Percentiles rank a stretch among this genome's conserved stretches.
phyloP scores from a whole-genome alignment of 768 basidiomycete species.

The Mycena epipterygia region DNA sequence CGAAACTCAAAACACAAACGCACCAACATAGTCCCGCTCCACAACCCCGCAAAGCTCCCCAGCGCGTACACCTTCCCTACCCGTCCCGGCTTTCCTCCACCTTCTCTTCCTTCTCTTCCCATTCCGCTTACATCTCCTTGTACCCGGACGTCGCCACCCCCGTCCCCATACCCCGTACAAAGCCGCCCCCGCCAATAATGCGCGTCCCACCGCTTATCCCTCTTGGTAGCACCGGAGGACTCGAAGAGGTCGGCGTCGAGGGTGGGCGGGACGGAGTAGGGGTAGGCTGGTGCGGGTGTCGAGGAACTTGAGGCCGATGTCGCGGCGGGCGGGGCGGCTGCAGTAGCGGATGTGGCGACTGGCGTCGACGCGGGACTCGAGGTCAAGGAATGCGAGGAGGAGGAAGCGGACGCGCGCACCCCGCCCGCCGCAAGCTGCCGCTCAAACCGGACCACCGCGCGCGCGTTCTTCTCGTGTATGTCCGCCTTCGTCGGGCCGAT shows the following conservation, averaged over 20 bases:
- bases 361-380: not conserved
- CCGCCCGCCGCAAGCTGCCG: not conserved
- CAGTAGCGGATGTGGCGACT: not conserved
- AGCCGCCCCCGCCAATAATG: slow-evolving; percentile 15
- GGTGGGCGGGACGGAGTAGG: too few species aligned
- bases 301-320: too few species aligned
- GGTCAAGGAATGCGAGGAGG: not conserved
- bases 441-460: slow-evolving; percentile 49
- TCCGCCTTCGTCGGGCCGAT: slow-evolving; percentile 58
- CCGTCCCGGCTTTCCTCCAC: slow-evolving; percentile 9
- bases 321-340: too few species aligned
- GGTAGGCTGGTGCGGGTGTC: too few species aligned
- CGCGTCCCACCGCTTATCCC: slow-evolving; percentile 3
- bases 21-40: slow-evolving; percentile 61
- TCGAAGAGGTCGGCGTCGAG: too few species aligned
- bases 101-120: not conserved
- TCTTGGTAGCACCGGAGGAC: not conserved
- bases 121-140: not conserved
- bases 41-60: slow-evolving; percentile 60
- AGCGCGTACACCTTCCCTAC: slow-evolving; percentile 48
- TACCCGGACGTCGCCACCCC: not conserved
- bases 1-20: not conserved
- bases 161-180: slow-evolving; percentile 8
- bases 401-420: too few species aligned
- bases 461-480: slow-evolving; percentile 58